These are phyloP conservation scores for Cornus suecica DNA, from an alignment of 148 eudicot genomes.

Conservation along the genomic window DNA sequence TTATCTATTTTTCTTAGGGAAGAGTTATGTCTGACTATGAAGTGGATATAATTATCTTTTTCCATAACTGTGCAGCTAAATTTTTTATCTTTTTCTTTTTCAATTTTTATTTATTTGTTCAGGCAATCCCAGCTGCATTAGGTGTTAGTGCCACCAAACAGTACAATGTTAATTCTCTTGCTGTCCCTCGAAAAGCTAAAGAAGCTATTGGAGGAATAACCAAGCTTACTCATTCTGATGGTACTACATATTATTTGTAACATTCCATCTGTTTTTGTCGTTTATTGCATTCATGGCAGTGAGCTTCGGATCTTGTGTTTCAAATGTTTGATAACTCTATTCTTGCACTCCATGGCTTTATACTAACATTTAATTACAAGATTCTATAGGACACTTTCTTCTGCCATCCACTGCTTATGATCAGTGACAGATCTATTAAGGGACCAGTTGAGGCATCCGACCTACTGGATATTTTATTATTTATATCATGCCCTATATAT, in stretches of 20 bases:
- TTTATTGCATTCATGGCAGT: background rate
- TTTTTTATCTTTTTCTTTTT: background rate
- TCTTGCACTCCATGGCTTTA: background rate
- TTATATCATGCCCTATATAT: no score
- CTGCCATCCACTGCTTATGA: background rate
- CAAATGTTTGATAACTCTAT: background rate
- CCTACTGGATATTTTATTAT: no score
- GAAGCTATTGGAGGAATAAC: conserved; percentile 99
- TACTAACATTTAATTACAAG: background rate
- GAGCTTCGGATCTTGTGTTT: conserved; percentile 8
- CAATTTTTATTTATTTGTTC: conserved; percentile 14
- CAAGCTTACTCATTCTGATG: conserved; percentile 91
- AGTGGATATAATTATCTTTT: background rate
- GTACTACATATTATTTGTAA: conserved; percentile 39
- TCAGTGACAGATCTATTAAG: no score
- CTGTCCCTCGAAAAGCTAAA: conserved; percentile 97
- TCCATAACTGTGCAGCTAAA: no score
- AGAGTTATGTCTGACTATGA: background rate
- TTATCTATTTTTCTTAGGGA: conserved; percentile 1
- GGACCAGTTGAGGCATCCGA: no score
- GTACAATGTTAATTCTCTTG: conserved; percentile 95
- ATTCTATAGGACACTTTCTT: background rate
- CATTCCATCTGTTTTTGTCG: background rate
- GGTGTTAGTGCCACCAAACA: conserved; percentile 84
- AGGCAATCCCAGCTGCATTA: conserved; percentile 94